Conservation (phyloP, 1,284 basidiomycete species). For the Ceratobasidium sp. region DNA sequence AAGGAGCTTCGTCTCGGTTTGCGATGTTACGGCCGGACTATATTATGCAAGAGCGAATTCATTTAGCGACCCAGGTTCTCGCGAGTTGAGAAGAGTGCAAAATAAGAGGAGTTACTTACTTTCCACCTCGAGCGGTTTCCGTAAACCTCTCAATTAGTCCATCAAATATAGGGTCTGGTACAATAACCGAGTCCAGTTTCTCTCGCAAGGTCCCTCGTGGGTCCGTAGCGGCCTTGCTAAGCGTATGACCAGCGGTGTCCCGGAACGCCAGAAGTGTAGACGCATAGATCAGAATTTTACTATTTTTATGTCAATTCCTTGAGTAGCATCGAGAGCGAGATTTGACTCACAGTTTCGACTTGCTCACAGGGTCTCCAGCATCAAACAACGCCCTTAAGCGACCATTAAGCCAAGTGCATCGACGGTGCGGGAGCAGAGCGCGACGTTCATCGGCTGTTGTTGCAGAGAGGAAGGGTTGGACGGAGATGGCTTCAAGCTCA, state of each 20-base stretch:
- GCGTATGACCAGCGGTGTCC: conserved; percentile 61
- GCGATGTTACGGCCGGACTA: conserved; percentile 77
- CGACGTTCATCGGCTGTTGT: conserved; percentile 65
- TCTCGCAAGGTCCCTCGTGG: conserved; percentile 61
- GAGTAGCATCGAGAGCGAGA: conserved; percentile 8
- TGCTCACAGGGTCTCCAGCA: conserved; percentile 64
- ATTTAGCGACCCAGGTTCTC: neutral
- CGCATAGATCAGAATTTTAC: conserved; percentile 84
- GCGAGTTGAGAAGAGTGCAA: neutral
- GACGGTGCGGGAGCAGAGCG: conserved; percentile 70
- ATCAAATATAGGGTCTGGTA: conserved; percentile 78
- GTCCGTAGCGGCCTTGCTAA: conserved; percentile 62
- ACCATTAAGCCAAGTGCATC: conserved; percentile 76
- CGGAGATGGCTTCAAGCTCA: conserved; percentile 78
- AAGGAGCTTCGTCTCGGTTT: conserved; percentile 77
- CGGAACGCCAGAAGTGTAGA: conserved; percentile 81
- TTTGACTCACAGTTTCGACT: conserved; percentile 65
- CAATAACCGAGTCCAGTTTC: conserved; percentile 63
- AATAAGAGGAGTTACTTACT: conserved; percentile 64
- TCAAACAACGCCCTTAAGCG: conserved; percentile 66
- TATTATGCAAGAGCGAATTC: neutral
- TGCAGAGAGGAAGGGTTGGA: conserved; percentile 68
- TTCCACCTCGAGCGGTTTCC: conserved; percentile 73
- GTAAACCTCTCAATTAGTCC: conserved; percentile 85
- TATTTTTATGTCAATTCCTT: conserved; percentile 54